A percentile compares a stretch with the other conserved stretches of the same genome.
Evolutionary conservation across 1,284 basidiomycete species (phyloP).

Genomic region (Wallemia ichthyophaga): DNA sequence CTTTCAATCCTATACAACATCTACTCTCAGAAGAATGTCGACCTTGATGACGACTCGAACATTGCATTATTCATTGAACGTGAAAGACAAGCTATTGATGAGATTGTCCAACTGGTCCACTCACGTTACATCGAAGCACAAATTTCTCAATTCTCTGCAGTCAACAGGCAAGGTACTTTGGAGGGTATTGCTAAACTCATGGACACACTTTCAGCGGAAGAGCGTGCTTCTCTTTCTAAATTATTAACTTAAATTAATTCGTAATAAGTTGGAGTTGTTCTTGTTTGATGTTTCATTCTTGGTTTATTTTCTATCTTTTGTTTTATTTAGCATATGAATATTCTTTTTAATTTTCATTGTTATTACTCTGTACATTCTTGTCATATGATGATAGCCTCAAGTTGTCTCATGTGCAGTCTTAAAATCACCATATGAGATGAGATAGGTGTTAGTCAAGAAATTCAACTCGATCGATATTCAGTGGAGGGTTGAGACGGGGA

Average conservation of each 20-base stretch:
- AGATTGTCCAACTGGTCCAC: not conserved
- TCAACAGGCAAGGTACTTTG: not conserved
- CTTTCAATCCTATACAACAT: constrained; percentile 9
- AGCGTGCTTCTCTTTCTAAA: not conserved
- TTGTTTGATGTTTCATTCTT: no score
- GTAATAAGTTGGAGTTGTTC: no score
- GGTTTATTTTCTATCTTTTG: no score
- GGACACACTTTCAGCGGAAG: not conserved
- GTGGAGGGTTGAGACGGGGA: no score
- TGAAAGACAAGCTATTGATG: not conserved
- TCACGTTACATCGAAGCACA: not conserved
- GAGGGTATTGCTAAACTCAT: not conserved
- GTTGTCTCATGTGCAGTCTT: no score
- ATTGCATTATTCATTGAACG: constrained; percentile 4
- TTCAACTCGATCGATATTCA: no score
- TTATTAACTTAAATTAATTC: not conserved
- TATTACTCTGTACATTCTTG: no score
- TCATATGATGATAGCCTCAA: no score
- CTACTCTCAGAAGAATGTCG: constrained; percentile 7
- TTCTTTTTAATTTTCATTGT: no score
- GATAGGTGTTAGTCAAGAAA: no score
- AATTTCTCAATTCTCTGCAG: not conserved
- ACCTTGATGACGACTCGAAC: constrained; percentile 9
- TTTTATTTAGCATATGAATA: no score
- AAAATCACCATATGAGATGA: no score